Percentiles rank a stretch among this genome's conserved stretches.
These are phyloP conservation scores for Tylopilus subfusipes DNA, from an alignment of 768 basidiomycete genomes.

Conservation along the genomic window DNA sequence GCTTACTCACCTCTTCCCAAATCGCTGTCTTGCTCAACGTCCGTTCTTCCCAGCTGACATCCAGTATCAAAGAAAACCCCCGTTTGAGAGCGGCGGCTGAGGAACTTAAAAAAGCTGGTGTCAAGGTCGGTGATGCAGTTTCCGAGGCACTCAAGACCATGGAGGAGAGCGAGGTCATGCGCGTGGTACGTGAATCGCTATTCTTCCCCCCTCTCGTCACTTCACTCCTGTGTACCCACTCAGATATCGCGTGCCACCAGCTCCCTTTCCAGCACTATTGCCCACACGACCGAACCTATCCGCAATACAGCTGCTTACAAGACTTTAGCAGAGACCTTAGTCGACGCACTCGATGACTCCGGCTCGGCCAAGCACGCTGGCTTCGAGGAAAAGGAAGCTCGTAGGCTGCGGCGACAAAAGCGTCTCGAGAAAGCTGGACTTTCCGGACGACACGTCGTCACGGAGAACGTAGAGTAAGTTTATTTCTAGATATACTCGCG, in stretches of 20 bases:
- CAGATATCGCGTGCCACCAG: constrained; percentile 85
- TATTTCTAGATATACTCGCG: background rate
- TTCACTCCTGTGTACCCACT: background rate
- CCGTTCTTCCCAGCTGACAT: constrained; percentile 61
- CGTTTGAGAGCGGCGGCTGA: constrained; percentile 87
- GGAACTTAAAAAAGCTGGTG: constrained; percentile 83
- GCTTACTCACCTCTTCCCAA: constrained; percentile 29
- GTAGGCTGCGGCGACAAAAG: constrained; percentile 73
- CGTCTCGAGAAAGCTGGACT: constrained; percentile 86
- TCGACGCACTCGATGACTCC: constrained; percentile 93
- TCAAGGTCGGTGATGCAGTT: constrained; percentile 93
- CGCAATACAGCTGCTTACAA: constrained; percentile 96
- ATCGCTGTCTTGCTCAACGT: constrained; percentile 1
- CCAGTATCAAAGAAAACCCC: constrained; percentile 96
- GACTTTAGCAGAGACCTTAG: constrained; percentile 77
- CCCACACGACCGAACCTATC: constrained; percentile 92
- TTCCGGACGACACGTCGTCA: constrained; percentile 44
- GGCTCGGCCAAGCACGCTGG: constrained; percentile 93
- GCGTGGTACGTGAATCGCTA: constrained; percentile 54
- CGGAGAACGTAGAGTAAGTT: constrained; percentile 79
- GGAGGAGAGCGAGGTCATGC: constrained; percentile 93
- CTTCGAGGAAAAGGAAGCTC: constrained; percentile 91
- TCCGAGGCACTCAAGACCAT: constrained; percentile 86
- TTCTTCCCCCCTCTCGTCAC: background rate
- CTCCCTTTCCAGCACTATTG: constrained; percentile 81